Base-by-base conservation (phyloP, 2,329 filamentous ascomycete species). In the Talaromyces sp. region DNA sequence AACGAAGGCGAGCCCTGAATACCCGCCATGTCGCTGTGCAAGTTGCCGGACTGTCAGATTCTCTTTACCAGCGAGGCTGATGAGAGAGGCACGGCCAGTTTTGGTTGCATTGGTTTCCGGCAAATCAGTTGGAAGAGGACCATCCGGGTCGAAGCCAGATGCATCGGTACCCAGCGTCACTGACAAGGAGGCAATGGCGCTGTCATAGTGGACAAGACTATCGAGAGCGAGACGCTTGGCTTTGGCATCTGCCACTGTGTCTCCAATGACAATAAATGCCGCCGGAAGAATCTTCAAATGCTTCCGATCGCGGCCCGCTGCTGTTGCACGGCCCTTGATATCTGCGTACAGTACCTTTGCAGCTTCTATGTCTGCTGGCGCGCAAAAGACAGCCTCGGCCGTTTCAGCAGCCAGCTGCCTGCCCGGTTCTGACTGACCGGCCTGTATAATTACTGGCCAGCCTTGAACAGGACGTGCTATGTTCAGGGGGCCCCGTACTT, bases 41-140 rank as follows among this genome's bases (percentile, higher is more conserved):
- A 83, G 75, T 66, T 84, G 82, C 6, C 79, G 72, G 2, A 84
- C 77, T 0, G 80, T 83, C 55, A 83, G 64, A 0, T 74, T 74
- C 60, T 83, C 80, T 1, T 74, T 66, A 52, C 69, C 65, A 0
- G 79, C 81, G 2, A 84, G 68, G 61, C 73, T 77, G 2, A 82
- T n/a, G 9, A 79, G 77, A 0, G 72, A 67, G 7, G 73, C 80
- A 1, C 80, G 76, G 11, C 72, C 66, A 0, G 80, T 80, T 67
- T 83, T 82, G 72, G 81, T 83, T 1, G 78, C 81, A 62, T 83
- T 83, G 0, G 80, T 83, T 54, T 83, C 80, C 0, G 81, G 81
- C 2, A 84, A 65, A 5, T 83, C 75, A 0, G 67, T 66, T 1
- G 82, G 82, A 5, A 85, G 68, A 0, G 77, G 79, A 0, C 68